Conservation (phyloP, 2,329 filamentous ascomycete species). For the Capronia epimyces region DNA sequence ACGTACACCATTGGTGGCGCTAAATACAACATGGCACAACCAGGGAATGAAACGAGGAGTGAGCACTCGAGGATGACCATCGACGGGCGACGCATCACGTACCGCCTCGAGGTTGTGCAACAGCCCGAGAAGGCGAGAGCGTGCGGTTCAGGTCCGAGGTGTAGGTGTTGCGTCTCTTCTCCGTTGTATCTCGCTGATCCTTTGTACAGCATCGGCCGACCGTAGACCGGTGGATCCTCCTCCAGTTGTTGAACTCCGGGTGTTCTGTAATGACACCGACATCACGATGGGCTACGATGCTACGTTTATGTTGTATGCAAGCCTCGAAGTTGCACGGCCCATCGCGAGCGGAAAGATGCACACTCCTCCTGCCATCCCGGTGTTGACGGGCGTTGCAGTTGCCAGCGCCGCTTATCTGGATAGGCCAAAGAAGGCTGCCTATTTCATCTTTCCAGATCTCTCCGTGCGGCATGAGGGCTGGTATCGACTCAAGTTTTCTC, state of each 20-base stretch:
- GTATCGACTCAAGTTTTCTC: conserved; percentile 83
- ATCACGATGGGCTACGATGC: conserved; percentile 90
- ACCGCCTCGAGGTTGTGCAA: conserved; percentile 80
- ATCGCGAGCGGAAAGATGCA: conserved; percentile 76
- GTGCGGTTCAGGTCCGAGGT: conserved; percentile 92
- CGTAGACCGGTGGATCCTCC: conserved; percentile 90
- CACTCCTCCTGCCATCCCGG: conserved; percentile 65
- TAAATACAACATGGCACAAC: conserved; percentile 45
- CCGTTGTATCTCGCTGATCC: conserved; percentile 14
- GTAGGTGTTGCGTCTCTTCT: conserved; percentile 48
- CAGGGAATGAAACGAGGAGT: conserved; percentile 52
- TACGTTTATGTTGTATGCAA: conserved; percentile 96
- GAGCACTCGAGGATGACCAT: conserved; percentile 58
- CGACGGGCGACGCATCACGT: conserved; percentile 71
- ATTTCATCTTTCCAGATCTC: conserved; percentile 96
- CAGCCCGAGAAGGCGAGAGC: conserved; percentile 91
- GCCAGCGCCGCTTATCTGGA: conserved; percentile 95
- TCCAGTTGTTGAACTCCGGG: conserved; percentile 84
- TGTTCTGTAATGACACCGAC: conserved; percentile 69
- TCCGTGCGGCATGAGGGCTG: conserved; percentile 93
- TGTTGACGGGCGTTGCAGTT: conserved; percentile 88
- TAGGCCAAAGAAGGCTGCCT: conserved; percentile 70
- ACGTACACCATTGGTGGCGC: conserved; percentile 26
- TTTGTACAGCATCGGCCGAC: conserved; percentile 65
- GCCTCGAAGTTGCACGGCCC: conserved; percentile 75